These are phyloP conservation scores for Psidium friedrichsthalianum DNA, from an alignment of 345 rosid genomes.

Conservation along the genomic window DNA sequence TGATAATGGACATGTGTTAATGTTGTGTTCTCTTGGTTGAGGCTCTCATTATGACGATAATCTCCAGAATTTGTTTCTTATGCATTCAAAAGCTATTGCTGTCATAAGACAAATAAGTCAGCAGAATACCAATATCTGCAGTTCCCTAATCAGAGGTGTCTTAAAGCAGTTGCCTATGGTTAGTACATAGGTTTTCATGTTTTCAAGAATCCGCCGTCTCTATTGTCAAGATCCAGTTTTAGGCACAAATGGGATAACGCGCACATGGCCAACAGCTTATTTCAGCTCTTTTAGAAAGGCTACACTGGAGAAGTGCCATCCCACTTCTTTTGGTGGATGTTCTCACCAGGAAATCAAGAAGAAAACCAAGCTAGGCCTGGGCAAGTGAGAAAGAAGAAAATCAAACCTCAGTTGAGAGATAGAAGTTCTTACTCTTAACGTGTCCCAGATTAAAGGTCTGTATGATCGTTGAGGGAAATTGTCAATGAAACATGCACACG, in stretches of 20 bases:
- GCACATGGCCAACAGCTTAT: neutral
- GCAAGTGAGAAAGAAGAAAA: neutral
- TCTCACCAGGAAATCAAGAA: neutral
- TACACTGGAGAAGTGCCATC: neutral
- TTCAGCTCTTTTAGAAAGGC: neutral
- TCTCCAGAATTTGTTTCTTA: too few species aligned
- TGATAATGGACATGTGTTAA: too few species aligned
- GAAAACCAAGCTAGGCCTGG: neutral
- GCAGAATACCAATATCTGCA: neutral
- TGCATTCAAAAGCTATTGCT: neutral
- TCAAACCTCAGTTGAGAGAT: neutral
- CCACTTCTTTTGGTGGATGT: neutral
- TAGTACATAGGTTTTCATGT: neutral
- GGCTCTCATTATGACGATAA: neutral
- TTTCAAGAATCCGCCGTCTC: neutral
- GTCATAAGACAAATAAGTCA: neutral
- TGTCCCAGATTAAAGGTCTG: neutral
- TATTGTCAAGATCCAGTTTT: neutral
- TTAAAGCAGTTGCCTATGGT: neutral
- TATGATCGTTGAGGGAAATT: neutral
- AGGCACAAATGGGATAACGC: neutral
- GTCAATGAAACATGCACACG: neutral
- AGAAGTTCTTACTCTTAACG: neutral
- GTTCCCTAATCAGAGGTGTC: neutral
- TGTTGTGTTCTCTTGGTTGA: neutral